phyloP scores from a whole-genome alignment of 306 rosid genomes.

The Amphicarpaea edgeworthii region DNA sequence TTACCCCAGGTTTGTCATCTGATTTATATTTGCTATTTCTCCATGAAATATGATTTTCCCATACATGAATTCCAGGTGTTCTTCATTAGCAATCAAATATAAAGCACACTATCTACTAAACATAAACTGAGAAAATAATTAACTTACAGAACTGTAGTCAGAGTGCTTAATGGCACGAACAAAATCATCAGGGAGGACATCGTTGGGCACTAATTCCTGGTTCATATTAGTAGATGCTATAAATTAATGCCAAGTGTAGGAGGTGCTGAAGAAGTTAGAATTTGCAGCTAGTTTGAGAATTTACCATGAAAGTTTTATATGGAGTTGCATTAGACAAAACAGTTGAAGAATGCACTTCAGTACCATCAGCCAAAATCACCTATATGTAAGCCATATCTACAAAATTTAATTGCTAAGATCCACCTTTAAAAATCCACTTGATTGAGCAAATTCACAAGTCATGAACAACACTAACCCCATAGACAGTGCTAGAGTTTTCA shows the following conservation, averaged over 20 bases:
- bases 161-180: slow-evolving; percentile 66
- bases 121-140: not conserved
- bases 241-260: slow-evolving; percentile 42
- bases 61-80: slow-evolving; percentile 27
- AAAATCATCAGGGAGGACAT: slow-evolving; percentile 80
- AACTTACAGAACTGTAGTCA: slow-evolving; percentile 94
- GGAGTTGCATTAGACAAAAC: slow-evolving; percentile 97
- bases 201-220: slow-evolving; percentile 79
- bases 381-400: slow-evolving; percentile 48
- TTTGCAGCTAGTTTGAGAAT: slow-evolving; percentile 37
- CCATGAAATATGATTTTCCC: slow-evolving; percentile 22
- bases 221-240: slow-evolving; percentile 41
- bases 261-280: slow-evolving; percentile 12
- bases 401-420: slow-evolving; percentile 42
- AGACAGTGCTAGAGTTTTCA: slow-evolving; percentile 67
- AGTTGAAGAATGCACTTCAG: slow-evolving; percentile 72
- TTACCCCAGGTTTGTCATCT: slow-evolving; percentile 20
- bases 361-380: slow-evolving; percentile 88
- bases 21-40: slow-evolving; percentile 35
- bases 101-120: slow-evolving; percentile 15
- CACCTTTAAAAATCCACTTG: slow-evolving; percentile 44
- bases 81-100: slow-evolving; percentile 13
- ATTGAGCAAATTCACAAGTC: slow-evolving; percentile 46
- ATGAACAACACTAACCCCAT: slow-evolving; percentile 80
- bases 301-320: slow-evolving; percentile 83